A percentile compares a stretch with the other conserved stretches of the same genome.
Conservation (phyloP, 1,284 basidiomycete species). For the Cerrena zonata region DNA sequence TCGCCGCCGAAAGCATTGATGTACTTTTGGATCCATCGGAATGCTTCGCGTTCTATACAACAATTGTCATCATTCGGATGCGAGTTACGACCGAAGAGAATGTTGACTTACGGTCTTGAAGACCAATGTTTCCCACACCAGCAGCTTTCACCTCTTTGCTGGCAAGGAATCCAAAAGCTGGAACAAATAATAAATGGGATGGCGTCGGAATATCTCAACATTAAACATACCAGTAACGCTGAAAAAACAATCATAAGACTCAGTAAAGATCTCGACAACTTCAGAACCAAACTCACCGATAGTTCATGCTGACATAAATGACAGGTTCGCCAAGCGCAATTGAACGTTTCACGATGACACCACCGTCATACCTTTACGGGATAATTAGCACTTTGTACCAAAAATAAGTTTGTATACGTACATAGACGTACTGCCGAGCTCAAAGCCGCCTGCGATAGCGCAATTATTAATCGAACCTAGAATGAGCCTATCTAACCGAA, state of each 20-base stretch:
- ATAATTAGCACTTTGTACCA: background rate
- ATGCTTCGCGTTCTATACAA: slow-evolving; percentile 42
- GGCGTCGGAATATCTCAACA: background rate
- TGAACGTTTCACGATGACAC: slow-evolving; percentile 28
- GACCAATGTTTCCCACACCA: slow-evolving; percentile 49
- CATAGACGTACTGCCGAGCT: slow-evolving; percentile 18
- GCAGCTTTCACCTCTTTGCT: slow-evolving; percentile 46
- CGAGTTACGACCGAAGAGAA: background rate
- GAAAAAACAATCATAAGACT: no score
- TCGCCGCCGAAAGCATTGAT: slow-evolving; percentile 41
- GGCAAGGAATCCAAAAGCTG: slow-evolving; percentile 44
- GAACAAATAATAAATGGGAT: background rate
- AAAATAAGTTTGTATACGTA: slow-evolving; percentile 11
- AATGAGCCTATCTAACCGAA: no score
- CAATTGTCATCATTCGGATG: background rate
- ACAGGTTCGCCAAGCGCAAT: slow-evolving; percentile 32
- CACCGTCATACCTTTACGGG: slow-evolving; percentile 21
- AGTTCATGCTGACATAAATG: slow-evolving; percentile 31
- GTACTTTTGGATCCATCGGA: slow-evolving; percentile 52
- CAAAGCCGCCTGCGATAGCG: slow-evolving; percentile 23
- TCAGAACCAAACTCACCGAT: slow-evolving; percentile 19
- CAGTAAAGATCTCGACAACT: no score
- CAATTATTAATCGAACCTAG: slow-evolving; percentile 6
- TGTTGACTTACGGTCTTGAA: slow-evolving; percentile 43
- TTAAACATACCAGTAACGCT: background rate